Percentiles rank a stretch among this genome's conserved stretches.
These are phyloP conservation scores for Cytospora schulzeri DNA, from an alignment of 2,329 filamentous ascomycete species.

Conservation along the genomic window DNA sequence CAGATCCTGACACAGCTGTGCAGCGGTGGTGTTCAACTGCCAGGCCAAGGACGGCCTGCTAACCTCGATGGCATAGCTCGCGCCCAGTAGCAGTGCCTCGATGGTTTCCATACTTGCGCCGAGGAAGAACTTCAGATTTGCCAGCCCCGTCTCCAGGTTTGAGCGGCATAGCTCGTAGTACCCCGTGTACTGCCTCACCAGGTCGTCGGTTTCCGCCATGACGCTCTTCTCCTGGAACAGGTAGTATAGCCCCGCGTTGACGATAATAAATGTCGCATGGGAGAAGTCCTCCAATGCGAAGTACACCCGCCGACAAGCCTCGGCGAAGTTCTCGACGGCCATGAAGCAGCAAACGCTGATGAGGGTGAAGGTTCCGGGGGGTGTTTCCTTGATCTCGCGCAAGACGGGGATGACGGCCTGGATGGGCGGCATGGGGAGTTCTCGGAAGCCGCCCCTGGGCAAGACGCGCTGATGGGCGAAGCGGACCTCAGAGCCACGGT, in stretches of 20 bases:
- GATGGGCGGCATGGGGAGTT: conserved; percentile 58
- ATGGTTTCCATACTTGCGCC: conserved; percentile 57
- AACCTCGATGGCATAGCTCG: conserved; percentile 62
- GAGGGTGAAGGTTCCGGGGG: conserved; percentile 52
- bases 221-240: conserved; percentile 51
- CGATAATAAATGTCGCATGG: conserved; percentile 53
- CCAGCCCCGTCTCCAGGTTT: conserved; percentile 53
- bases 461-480: conserved; percentile 50
- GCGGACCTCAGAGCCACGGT: conserved; percentile 42
- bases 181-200: conserved; percentile 40
- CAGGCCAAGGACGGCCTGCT: conserved; percentile 66
- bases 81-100: conserved; percentile 60
- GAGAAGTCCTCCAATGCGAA: conserved; percentile 50
- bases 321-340: conserved; percentile 51
- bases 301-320: conserved; percentile 47
- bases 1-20: conserved; percentile 62
- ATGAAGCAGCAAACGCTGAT: conserved; percentile 48
- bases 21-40: conserved; percentile 61
- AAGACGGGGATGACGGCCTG: conserved; percentile 51
- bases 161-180: conserved; percentile 46
- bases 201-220: conserved; percentile 33
- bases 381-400: conserved; percentile 50
- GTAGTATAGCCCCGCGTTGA: conserved; percentile 53
- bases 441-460: conserved; percentile 49
- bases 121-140: conserved; percentile 58